A percentile compares a stretch with the other conserved stretches of the same genome.
Conservation (phyloP, 192 early-diverging fungal genomes). For the Oehlia diaphana region DNA sequence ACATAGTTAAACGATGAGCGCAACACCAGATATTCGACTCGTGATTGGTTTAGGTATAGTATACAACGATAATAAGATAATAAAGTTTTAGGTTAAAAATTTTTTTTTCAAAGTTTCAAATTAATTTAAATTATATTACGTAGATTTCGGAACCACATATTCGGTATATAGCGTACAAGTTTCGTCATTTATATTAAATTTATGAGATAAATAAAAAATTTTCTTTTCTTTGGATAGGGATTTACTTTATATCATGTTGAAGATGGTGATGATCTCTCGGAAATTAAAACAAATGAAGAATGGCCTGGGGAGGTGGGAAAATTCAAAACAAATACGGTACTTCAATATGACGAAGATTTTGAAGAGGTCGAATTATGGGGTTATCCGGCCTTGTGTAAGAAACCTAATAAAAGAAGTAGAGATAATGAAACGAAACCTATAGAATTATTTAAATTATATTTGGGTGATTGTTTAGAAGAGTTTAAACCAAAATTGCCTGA, state of each 20-base stretch:
- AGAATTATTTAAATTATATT: neutral
- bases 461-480: neutral
- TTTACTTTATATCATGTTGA: no score
- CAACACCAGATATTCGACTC: no score
- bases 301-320: neutral
- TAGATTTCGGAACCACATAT: constrained; percentile 9
- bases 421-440: neutral
- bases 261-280: neutral
- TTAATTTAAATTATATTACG: neutral
- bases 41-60: no score
- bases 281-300: neutral
- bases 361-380: neutral
- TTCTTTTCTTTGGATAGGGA: no score
- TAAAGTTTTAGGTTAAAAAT: no score
- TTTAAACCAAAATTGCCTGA: constrained; percentile 29
- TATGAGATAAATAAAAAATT: no score
- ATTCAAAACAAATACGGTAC: neutral
- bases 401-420: neutral
- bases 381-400: neutral
- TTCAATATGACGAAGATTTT: neutral
- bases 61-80: no score
- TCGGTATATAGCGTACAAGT: neutral
- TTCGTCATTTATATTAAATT: neutral
- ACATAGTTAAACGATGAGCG: no score
- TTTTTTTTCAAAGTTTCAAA: neutral